Percentiles rank a stretch among this genome's conserved stretches.
Conservation (phyloP, 2,329 filamentous ascomycete genomes). For the Cladosporium sp. region DNA sequence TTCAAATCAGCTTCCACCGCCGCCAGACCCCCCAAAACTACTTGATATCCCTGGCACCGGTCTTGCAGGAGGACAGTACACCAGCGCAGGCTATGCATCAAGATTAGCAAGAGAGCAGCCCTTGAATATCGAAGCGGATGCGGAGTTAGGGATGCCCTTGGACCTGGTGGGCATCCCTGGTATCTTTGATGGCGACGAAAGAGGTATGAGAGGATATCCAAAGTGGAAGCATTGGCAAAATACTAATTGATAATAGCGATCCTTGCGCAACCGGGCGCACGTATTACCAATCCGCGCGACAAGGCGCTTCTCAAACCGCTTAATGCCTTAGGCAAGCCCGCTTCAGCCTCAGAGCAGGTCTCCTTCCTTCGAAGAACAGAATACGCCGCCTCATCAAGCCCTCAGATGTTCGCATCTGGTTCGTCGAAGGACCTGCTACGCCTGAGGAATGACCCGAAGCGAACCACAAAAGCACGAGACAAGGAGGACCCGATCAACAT, state of each 20-base stretch:
- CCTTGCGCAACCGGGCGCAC: conserved; percentile 65
- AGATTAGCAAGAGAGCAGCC: conserved; percentile 85
- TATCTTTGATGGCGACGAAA: conserved; percentile 91
- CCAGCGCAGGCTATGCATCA: conserved; percentile 82
- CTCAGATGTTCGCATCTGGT: conserved; percentile 45
- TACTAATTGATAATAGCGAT: conserved; percentile 22
- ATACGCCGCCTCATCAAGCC: conserved; percentile 65
- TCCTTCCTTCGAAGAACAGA: conserved; percentile 95
- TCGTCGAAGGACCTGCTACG: conserved; percentile 47
- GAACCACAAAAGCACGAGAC: conserved; percentile 31
- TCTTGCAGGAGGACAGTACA: conserved; percentile 79
- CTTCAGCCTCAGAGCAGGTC: conserved; percentile 67
- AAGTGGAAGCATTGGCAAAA: no score
- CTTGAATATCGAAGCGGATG: conserved; percentile 93
- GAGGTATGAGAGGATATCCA: conserved; percentile 51
- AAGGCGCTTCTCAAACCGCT: conserved; percentile 76
- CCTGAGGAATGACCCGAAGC: conserved; percentile 34
- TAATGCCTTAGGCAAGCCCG: conserved; percentile 76
- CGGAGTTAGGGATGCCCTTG: conserved; percentile 94
- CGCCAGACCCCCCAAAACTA: conserved; percentile 90
- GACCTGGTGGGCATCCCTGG: conserved; percentile 92
- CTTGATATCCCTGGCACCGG: conserved; percentile 95
- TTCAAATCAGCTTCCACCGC: conserved; percentile 90
- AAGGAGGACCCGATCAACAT: conserved; percentile 56
- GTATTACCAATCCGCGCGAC: conserved; percentile 74